A percentile compares a stretch with the other conserved stretches of the same genome.
These are phyloP conservation scores for Gonium pectorale DNA, from an alignment of 139 green algal species.

Conservation along the genomic window DNA sequence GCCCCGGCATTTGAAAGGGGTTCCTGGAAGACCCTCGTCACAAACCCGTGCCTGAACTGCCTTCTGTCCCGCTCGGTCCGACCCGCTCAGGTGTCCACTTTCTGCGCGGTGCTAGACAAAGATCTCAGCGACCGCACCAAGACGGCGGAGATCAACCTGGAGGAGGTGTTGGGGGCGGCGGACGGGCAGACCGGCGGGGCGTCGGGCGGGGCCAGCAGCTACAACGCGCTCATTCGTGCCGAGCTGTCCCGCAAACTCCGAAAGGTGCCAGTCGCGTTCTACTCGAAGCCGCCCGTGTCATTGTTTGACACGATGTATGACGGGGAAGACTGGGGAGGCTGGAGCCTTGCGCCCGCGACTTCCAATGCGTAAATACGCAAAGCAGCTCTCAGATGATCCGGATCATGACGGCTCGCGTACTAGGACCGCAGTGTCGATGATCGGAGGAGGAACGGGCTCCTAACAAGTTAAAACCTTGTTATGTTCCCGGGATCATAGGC, in stretches of 20 bases:
- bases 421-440: too few species aligned
- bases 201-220: conserved; percentile 59
- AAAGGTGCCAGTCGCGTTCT: conserved; percentile 57
- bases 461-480: too few species aligned
- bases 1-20: too few species aligned
- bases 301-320: conserved; percentile 54
- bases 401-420: too few species aligned
- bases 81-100: conserved; percentile 73
- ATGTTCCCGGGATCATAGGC: too few species aligned
- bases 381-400: too few species aligned
- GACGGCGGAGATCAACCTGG: conserved; percentile 86
- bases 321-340: conserved; percentile 7
- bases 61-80: too few species aligned
- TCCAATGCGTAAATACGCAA: too few species aligned
- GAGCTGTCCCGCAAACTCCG: conserved; percentile 81
- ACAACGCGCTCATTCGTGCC: conserved; percentile 73
- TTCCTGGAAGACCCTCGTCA: too few species aligned
- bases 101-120: conserved; percentile 82
- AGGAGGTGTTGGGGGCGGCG: conserved; percentile 53
- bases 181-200: background rate
- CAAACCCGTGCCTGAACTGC: too few species aligned
- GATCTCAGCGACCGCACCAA: conserved; percentile 85
- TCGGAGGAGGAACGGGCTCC: too few species aligned
- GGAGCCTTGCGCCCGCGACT: too few species aligned
- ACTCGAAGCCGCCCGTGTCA: conserved; percentile 43